Evolutionary conservation across 139 green algal species (phyloP).

Genomic region (Eudorina sp.): DNA sequence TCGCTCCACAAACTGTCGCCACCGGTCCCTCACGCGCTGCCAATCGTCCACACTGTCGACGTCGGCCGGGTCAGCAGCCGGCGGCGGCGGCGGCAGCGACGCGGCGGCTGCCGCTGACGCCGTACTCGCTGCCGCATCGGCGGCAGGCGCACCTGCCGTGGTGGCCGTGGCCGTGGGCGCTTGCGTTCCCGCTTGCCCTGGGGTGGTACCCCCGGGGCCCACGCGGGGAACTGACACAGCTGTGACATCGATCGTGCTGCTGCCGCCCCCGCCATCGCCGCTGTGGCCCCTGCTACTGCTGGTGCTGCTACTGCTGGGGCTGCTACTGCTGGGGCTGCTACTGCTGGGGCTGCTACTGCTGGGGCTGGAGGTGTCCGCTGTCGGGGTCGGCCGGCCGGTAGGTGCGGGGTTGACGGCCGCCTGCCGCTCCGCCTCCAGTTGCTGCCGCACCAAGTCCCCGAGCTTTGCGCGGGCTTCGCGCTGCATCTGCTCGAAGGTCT

Average conservation of each 20-base stretch:
- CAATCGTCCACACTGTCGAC: neutral
- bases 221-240: neutral
- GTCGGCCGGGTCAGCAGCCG: too few species aligned
- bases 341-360: neutral
- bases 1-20: neutral
- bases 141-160: neutral
- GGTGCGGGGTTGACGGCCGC: too few species aligned
- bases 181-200: too few species aligned
- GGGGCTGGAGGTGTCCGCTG: too few species aligned
- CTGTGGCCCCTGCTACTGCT: neutral
- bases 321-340: neutral
- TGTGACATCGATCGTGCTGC: neutral
- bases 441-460: neutral
- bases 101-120: neutral
- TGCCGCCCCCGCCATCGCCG: neutral
- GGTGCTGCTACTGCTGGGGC: neutral
- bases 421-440: neutral
- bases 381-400: too few species aligned
- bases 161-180: too few species aligned
- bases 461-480: constrained; percentile 12
- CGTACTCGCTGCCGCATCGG: neutral
- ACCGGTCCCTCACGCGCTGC: neutral
- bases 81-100: neutral
- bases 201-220: too few species aligned
- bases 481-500: constrained; percentile 12